A percentile compares a stretch with the other conserved stretches of the same genome.
Conservation (phyloP, 768 basidiomycete genomes). For the Lactarius pseudohatsudake region DNA sequence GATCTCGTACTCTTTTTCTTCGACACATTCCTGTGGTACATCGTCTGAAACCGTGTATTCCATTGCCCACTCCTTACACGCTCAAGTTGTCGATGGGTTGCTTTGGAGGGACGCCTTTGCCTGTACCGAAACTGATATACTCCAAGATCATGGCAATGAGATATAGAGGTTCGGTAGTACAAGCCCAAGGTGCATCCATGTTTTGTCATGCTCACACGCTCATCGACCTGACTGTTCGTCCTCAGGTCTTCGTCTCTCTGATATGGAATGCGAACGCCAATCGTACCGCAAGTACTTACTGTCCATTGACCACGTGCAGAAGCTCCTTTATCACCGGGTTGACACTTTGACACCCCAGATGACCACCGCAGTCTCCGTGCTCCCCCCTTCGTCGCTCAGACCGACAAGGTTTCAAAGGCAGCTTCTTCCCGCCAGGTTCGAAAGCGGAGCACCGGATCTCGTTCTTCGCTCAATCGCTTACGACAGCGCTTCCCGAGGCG, state of each 20-base stretch:
- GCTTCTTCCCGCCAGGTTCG: constrained; percentile 33
- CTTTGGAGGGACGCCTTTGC: too few species aligned
- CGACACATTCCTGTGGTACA: too few species aligned
- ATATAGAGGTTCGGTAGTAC: constrained; percentile 61
- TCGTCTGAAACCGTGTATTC: too few species aligned
- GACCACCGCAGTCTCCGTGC: constrained; percentile 91
- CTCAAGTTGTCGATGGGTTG: too few species aligned
- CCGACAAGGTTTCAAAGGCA: constrained; percentile 78
- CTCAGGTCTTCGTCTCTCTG: constrained; percentile 92
- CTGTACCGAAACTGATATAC: constrained; percentile 86
- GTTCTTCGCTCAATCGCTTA: constrained; percentile 98
- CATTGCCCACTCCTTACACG: too few species aligned
- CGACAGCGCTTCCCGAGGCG: constrained; percentile 91
- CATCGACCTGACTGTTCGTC: neutral
- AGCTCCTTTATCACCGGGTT: constrained; percentile 95
- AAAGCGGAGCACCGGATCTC: constrained; percentile 96
- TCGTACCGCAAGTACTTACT: constrained; percentile 98
- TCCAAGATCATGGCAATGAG: constrained; percentile 88
- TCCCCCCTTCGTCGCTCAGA: constrained; percentile 93
- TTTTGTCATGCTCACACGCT: neutral
- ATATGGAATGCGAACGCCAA: constrained; percentile 99
- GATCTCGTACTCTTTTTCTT: too few species aligned
- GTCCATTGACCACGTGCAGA: constrained; percentile 98
- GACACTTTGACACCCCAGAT: constrained; percentile 55
- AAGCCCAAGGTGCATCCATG: constrained; percentile 85